phyloP scores from a whole-genome alignment of 2,329 filamentous ascomycete species.

The Didymella exigua region DNA sequence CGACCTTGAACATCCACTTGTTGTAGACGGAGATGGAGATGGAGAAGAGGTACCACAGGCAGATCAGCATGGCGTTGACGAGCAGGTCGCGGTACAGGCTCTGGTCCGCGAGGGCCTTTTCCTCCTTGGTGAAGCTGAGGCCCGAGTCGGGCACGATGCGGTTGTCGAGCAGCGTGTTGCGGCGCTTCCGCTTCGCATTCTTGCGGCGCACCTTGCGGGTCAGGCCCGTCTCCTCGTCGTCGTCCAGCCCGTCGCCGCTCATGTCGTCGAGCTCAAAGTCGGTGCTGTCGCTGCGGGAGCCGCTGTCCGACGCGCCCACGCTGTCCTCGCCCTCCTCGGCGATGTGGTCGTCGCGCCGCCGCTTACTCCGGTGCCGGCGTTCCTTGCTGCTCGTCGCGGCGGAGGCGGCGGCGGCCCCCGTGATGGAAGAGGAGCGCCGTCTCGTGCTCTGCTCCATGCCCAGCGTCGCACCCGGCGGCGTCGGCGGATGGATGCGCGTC shows the following conservation, averaged over 20 bases:
- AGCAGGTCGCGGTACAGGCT: constrained; percentile 71
- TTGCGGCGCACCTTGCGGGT: constrained; percentile 74
- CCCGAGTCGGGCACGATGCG: constrained; percentile 58
- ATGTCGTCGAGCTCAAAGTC: constrained; percentile 65
- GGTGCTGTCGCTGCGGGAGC: constrained; percentile 47
- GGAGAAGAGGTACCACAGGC: constrained; percentile 88
- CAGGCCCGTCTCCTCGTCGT: constrained; percentile 89
- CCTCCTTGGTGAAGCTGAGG: constrained; percentile 66
- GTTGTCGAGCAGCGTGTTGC: constrained; percentile 75
- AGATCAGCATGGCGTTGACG: constrained; percentile 81
- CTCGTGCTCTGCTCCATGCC: constrained; percentile 28
- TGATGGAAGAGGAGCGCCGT: constrained; percentile 45
- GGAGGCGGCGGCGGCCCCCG: constrained; percentile 33
- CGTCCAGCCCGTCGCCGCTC: constrained; percentile 72
- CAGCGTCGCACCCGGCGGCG: constrained; percentile 30
- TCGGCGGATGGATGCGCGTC: constrained; percentile 39
- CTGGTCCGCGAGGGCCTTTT: constrained; percentile 77
- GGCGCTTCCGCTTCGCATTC: constrained; percentile 68
- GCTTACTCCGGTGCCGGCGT: constrained; percentile 32
- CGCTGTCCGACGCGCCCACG: constrained; percentile 39
- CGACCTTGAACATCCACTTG: constrained; percentile 96
- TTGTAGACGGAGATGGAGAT: constrained; percentile 84
- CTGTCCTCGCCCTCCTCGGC: constrained; percentile 42
- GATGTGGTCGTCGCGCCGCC: constrained; percentile 41
- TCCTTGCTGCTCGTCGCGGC: constrained; percentile 28